Conservation (phyloP, 2,329 filamentous ascomycete genomes). For the Epichloe gansuensis region DNA sequence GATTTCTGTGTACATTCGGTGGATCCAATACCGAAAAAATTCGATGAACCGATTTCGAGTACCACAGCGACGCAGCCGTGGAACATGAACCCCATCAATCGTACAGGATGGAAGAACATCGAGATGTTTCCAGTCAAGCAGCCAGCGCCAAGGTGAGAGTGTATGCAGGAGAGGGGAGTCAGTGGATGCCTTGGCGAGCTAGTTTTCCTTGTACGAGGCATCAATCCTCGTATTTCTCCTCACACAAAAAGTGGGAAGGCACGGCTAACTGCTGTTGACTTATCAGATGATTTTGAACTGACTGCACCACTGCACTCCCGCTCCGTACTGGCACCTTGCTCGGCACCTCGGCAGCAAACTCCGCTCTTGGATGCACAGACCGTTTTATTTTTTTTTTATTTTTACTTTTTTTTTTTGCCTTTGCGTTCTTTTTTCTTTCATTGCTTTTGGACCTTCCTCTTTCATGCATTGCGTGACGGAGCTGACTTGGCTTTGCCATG, state of each 20-base stretch:
- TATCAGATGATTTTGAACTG: not conserved
- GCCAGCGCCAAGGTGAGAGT: not conserved
- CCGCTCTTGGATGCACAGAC: no score
- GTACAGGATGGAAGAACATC: not conserved
- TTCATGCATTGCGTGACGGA: no score
- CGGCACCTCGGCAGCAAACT: not conserved
- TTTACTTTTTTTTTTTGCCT: no score
- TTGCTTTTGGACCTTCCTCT: no score
- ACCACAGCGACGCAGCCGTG: not conserved
- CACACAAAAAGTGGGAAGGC: conserved; percentile 2
- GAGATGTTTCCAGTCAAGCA: not conserved
- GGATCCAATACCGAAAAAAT: not conserved
- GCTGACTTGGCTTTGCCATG: not conserved
- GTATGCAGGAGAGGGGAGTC: not conserved
- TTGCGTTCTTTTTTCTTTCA: no score
- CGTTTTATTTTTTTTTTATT: no score
- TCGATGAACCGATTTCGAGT: not conserved
- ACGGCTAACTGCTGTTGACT: not conserved
- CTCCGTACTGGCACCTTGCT: not conserved
- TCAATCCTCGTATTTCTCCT: conserved; percentile 4
- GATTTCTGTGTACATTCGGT: not conserved
- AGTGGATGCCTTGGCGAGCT: not conserved
- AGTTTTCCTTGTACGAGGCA: not conserved
- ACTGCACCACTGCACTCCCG: not conserved
- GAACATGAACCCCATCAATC: not conserved